Base-by-base conservation (phyloP, 2,329 filamentous ascomycete genomes). In the Talaromyces rugulosus region DNA sequence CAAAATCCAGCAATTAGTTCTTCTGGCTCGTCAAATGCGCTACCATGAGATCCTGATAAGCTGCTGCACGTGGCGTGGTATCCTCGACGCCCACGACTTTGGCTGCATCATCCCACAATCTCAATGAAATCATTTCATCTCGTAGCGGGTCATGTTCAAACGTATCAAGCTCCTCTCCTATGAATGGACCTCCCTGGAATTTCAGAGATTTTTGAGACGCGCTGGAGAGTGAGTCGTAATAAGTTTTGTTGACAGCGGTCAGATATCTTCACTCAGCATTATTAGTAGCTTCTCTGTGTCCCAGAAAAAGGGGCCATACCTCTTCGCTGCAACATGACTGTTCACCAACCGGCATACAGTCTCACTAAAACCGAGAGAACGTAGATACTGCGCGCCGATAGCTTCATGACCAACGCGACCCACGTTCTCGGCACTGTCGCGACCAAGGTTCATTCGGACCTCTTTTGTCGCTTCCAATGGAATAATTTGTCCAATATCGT, bases 401-500 rank as follows among this genome's bases (percentile, higher is more conserved):
- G 69, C 66, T 57, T 78, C 76, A 56, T 78, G 75, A 14, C 74
- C 76, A 2, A 74, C 69, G 12, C 74, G 70, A 14, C 76, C 76
- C 14, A 76, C 72, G 55, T 73, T 74, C 12, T 70, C 68, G 2
- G 64, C 62, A 44, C 67, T 68, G 6, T 66, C 65, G 8, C 36
- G 31, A 11, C 61, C 62, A 36, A 74, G 65, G 27, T 69, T 67
- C 70, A 72, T 71, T 3, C 70, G 65, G 7, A 65, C 64, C 60
- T 70, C 74, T 31, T 66, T 71, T 27, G 63, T 71, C 30, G 62
- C 68, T 62, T 69, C 66, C 1, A 75, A 51, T 3, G 77, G 77
- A 14, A 79, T 72, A 60, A 79, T 76, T 30, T 78, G 75, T 16
- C 77, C 77, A 55, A 79, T 74, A 58, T 80, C 78, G 63, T 80